phyloP scores from a whole-genome alignment of 2,329 filamentous ascomycete genomes.

The Alternaria panax region DNA sequence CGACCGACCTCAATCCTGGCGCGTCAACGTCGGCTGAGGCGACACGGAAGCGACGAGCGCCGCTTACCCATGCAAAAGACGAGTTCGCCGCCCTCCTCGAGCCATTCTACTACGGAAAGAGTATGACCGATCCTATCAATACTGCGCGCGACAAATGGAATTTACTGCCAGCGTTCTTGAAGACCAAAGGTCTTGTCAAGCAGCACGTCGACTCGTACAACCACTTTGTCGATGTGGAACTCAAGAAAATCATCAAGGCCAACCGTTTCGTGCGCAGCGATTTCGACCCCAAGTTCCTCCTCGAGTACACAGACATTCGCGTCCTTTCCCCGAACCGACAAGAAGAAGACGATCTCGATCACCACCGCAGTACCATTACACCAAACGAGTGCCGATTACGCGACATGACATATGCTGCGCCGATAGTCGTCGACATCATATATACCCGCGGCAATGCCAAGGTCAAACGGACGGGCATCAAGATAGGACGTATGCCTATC shows the following conservation, averaged over 20 bases:
- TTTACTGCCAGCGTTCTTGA: conserved; percentile 93
- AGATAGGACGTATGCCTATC: conserved; percentile 89
- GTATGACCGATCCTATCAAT: conserved; percentile 72
- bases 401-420: conserved; percentile 97
- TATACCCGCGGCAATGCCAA: conserved; percentile 83
- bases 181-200: conserved; percentile 95
- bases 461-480: conserved; percentile 75
- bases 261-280: conserved; percentile 90
- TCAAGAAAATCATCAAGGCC: conserved; percentile 94
- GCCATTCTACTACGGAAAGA: conserved; percentile 74
- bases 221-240: conserved; percentile 94
- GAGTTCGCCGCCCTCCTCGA: conserved; percentile 70
- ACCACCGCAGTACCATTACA: conserved; percentile 67
- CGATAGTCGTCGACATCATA: conserved; percentile 89
- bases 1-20: conserved; percentile 25
- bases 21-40: conserved; percentile 34
- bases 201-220: conserved; percentile 99
- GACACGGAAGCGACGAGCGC: conserved; percentile 38
- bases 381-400: conserved; percentile 96
- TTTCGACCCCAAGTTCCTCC: conserved; percentile 89
- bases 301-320: conserved; percentile 89
- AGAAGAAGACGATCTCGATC: conserved; percentile 71
- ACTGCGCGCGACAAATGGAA: conserved; percentile 93
- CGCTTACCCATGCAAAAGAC: conserved; percentile 49
- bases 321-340: conserved; percentile 81